phyloP scores from a whole-genome alignment of 1,139 yeast genomes.

The Taphrina betulina region DNA sequence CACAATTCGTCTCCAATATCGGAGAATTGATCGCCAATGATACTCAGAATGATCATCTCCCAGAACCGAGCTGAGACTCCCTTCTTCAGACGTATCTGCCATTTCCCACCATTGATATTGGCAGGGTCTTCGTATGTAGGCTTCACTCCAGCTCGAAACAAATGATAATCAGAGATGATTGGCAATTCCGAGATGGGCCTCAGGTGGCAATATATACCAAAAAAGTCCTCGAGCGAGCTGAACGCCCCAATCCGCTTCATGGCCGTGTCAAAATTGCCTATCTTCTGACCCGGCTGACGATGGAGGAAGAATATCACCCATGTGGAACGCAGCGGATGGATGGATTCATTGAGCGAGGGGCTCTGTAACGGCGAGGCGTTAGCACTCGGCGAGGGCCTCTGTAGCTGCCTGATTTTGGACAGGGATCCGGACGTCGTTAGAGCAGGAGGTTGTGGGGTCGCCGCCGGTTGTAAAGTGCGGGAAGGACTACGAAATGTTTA shows the following conservation, averaged over 20 bases:
- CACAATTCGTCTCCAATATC: slow-evolving; percentile 42
- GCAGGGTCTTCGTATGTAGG: slow-evolving; percentile 75
- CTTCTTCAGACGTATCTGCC: slow-evolving; percentile 56
- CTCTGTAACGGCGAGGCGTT: slow-evolving; percentile 36
- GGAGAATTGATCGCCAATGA: slow-evolving; percentile 41
- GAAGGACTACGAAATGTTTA: background rate
- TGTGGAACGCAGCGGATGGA: slow-evolving; percentile 39
- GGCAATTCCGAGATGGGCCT: slow-evolving; percentile 53
- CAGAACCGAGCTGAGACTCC: slow-evolving; percentile 43
- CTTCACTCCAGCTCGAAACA: slow-evolving; percentile 62
- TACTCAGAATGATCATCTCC: slow-evolving; percentile 44
- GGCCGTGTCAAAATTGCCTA: slow-evolving; percentile 44
- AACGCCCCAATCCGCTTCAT: slow-evolving; percentile 44
- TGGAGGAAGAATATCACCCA: slow-evolving; percentile 47
- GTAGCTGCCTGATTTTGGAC: slow-evolving; percentile 16
- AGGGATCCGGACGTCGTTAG: background rate
- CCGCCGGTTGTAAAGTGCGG: slow-evolving; percentile 9
- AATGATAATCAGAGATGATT: slow-evolving; percentile 58
- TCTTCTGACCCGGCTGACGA: slow-evolving; percentile 45
- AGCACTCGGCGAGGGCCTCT: slow-evolving; percentile 35
- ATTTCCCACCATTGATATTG: slow-evolving; percentile 63
- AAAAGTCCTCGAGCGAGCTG: slow-evolving; percentile 58
- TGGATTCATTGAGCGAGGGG: slow-evolving; percentile 36
- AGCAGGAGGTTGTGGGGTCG: background rate
- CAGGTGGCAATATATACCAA: slow-evolving; percentile 55